A percentile compares a stretch with the other conserved stretches of the same genome.
Conservation (phyloP, 306 rosid species). For the Medicago lupulina region DNA sequence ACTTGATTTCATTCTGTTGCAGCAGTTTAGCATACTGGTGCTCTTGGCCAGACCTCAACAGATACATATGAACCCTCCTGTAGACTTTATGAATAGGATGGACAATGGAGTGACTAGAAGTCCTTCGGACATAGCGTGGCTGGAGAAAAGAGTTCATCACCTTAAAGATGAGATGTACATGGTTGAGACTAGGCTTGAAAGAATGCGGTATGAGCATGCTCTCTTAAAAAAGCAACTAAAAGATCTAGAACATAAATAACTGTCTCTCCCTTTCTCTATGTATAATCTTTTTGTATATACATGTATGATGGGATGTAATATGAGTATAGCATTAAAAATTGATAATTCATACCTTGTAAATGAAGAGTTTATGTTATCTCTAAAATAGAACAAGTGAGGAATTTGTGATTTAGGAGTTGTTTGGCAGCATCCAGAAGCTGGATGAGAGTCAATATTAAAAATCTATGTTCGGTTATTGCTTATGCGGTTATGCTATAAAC, state of each 20-base stretch:
- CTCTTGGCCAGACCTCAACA: constrained; percentile 86
- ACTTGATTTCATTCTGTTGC: constrained; percentile 36
- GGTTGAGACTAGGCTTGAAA: constrained; percentile 88
- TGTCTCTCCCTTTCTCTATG: not conserved
- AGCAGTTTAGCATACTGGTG: constrained; percentile 92
- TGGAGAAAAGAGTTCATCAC: constrained; percentile 85
- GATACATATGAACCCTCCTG: constrained; percentile 67
- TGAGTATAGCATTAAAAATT: constrained; percentile 9
- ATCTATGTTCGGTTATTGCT: not conserved
- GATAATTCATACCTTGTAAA: constrained; percentile 26
- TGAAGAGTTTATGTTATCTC: constrained; percentile 15
- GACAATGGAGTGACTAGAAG: constrained; percentile 54
- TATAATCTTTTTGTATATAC: constrained; percentile 25
- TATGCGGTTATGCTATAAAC: not conserved
- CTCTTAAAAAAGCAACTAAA: constrained; percentile 73
- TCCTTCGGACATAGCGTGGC: constrained; percentile 68
- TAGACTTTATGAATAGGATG: constrained; percentile 50
- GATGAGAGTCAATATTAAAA: not conserved
- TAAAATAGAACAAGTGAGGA: not conserved
- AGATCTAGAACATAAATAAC: constrained; percentile 56
- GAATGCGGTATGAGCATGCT: constrained; percentile 74
- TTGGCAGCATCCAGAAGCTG: no score
- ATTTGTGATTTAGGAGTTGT: not conserved
- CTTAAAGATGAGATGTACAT: constrained; percentile 92
- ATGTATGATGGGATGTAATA: constrained; percentile 6